These are phyloP conservation scores for Botrytis galanthina DNA, from an alignment of 2,329 filamentous ascomycete genomes.

Conservation along the genomic window DNA sequence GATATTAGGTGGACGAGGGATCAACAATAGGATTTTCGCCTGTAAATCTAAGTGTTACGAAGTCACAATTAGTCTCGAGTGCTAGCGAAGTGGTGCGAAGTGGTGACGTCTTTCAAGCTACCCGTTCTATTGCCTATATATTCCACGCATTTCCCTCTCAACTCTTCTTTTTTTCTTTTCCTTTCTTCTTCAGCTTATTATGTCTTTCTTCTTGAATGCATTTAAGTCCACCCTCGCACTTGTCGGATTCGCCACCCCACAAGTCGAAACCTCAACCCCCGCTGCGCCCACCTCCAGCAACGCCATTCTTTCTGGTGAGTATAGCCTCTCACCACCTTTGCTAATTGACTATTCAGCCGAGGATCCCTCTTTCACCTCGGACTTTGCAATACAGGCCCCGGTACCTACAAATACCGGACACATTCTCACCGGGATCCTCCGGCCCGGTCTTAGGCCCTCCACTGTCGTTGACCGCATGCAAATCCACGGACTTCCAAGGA, in stretches of 20 bases:
- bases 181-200: neutral
- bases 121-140: neutral
- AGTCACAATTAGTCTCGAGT: neutral
- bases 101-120: neutral
- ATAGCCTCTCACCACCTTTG: neutral
- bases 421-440: neutral
- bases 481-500: neutral
- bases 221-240: neutral
- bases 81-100: neutral
- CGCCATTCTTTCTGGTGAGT: neutral
- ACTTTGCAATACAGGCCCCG: neutral
- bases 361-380: neutral
- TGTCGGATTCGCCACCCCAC: neutral
- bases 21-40: neutral
- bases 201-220: neutral
- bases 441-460: neutral
- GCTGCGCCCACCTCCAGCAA: slow-evolving; percentile 8
- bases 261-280: neutral
- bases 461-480: neutral
- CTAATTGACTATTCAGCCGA: neutral
- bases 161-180: neutral
- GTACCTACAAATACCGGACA: neutral
- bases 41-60: neutral
- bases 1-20: neutral
- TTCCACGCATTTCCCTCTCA: neutral